Conservation (phyloP, 305 asterid genomes). For the Withania somnifera region DNA sequence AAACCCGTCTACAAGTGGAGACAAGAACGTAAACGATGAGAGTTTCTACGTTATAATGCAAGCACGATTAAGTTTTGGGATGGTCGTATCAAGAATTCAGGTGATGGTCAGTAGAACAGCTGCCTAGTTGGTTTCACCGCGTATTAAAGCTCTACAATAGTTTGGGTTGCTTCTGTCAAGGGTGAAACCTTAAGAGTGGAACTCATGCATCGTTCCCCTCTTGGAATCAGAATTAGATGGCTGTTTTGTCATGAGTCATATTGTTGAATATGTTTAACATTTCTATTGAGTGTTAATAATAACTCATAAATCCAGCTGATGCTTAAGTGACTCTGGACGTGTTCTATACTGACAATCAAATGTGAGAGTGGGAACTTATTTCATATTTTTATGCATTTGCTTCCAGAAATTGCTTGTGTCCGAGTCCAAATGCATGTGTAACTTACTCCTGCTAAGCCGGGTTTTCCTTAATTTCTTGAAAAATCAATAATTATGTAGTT, state of each 20-base stretch:
- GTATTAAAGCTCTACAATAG: not conserved
- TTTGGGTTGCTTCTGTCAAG: not conserved
- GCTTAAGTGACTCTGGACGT: not conserved
- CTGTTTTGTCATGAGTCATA: not conserved
- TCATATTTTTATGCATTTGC: not conserved
- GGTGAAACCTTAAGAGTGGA: not conserved
- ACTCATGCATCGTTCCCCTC: not conserved
- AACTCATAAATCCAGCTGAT: not conserved
- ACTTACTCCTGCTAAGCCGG: not conserved
- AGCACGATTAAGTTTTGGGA: not conserved
- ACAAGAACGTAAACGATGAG: slow-evolving; percentile 57
- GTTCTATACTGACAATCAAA: not conserved
- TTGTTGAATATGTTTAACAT: not conserved
- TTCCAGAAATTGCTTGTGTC: not conserved
- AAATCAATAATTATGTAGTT: too few relatives aligned
- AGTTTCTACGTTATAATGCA: not conserved
- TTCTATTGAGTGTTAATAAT: not conserved
- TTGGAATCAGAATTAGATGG: not conserved
- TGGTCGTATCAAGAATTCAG: not conserved
- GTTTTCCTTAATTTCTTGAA: not conserved
- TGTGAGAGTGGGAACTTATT: not conserved
- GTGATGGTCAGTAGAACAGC: not conserved
- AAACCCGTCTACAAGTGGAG: slow-evolving; percentile 74
- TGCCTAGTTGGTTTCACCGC: not conserved
- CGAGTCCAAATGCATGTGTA: not conserved